Evolutionary conservation across 208 protist genomes (phyloP).

Genomic region (Trypanosoma caninum): DNA sequence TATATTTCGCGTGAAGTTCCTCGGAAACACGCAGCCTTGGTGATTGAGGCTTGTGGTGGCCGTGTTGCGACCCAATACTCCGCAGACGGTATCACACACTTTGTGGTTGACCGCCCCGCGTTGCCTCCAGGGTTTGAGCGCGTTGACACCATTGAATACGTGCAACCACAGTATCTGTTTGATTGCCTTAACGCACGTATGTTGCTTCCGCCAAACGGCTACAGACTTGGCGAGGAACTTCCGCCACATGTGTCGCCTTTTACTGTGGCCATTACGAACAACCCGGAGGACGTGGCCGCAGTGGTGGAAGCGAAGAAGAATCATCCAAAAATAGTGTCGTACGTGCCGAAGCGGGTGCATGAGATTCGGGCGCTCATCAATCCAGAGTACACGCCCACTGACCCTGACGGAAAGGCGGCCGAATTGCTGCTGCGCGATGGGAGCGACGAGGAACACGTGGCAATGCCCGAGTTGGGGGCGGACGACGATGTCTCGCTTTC

Average conservation of each 20-base stretch:
- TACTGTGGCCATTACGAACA: constrained; percentile 84
- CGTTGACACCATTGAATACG: constrained; percentile 80
- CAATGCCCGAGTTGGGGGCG: constrained; percentile 54
- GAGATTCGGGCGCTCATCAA: constrained; percentile 79
- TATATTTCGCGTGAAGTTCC: constrained; percentile 91
- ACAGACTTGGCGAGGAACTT: constrained; percentile 86
- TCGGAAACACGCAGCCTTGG: constrained; percentile 81
- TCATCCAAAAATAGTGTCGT: constrained; percentile 73
- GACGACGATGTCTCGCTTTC: constrained; percentile 86
- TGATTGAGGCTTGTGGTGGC: constrained; percentile 88
- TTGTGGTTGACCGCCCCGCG: constrained; percentile 82
- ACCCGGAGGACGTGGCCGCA: constrained; percentile 67
- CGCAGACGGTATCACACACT: constrained; percentile 74
- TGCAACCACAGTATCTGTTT: constrained; percentile 97
- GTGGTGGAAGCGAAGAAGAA: constrained; percentile 76
- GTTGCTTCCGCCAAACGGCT: constrained; percentile 79
- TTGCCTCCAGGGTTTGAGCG: constrained; percentile 54
- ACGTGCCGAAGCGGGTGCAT: constrained; percentile 86
- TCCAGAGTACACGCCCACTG: constrained; percentile 63
- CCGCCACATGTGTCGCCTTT: constrained; percentile 93
- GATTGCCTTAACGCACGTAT: constrained; percentile 94
- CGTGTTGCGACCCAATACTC: constrained; percentile 72
- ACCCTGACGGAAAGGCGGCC: constrained; percentile 76
- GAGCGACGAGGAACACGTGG: constrained; percentile 69
- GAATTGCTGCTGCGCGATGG: constrained; percentile 27